A percentile compares a stretch with the other conserved stretches of the same genome.
phyloP scores from a whole-genome alignment of 352 stramenopile species.

The Pythium aquatile region DNA sequence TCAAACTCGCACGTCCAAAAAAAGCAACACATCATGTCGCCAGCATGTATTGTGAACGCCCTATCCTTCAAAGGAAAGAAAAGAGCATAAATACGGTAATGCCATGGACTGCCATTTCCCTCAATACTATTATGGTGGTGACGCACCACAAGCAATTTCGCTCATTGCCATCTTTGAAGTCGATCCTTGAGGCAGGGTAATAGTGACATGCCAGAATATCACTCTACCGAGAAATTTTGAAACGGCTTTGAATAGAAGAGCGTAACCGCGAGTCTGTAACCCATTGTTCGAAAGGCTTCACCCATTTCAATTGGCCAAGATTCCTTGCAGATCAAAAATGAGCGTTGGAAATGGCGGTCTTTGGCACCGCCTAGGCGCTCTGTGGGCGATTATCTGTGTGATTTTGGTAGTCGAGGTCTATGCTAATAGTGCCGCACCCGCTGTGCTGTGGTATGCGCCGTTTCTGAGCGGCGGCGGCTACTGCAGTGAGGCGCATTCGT shows the following conservation, averaged over 20 bases:
- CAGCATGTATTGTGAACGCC: too few relatives aligned
- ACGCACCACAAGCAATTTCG: too few relatives aligned
- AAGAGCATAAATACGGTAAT: too few relatives aligned
- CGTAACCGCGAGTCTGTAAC: not conserved
- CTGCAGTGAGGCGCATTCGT: conserved; percentile 90
- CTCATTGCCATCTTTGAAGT: too few relatives aligned
- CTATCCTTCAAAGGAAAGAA: too few relatives aligned
- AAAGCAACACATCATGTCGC: too few relatives aligned
- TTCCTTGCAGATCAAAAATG: not conserved
- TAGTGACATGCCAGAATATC: not conserved
- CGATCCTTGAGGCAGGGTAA: too few relatives aligned
- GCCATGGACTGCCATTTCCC: too few relatives aligned
- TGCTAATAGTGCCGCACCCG: conserved; percentile 21
- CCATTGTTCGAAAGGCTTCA: not conserved
- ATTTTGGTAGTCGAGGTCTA: not conserved
- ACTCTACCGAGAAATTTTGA: not conserved
- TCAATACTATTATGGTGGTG: too few relatives aligned
- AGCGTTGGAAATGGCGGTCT: not conserved
- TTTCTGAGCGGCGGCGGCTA: conserved; percentile 92
- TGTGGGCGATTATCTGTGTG: not conserved
- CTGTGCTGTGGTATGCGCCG: conserved; percentile 87
- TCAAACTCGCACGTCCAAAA: too few relatives aligned
- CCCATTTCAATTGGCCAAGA: conserved; percentile 5
- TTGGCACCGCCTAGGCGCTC: not conserved
- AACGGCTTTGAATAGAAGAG: conserved; percentile 1